Evolutionary conservation across 2,329 filamentous ascomycete genomes (phyloP), one percentile per base, ranked within the genome.

Genomic region (Dendrostoma leiphaemia): DNA sequence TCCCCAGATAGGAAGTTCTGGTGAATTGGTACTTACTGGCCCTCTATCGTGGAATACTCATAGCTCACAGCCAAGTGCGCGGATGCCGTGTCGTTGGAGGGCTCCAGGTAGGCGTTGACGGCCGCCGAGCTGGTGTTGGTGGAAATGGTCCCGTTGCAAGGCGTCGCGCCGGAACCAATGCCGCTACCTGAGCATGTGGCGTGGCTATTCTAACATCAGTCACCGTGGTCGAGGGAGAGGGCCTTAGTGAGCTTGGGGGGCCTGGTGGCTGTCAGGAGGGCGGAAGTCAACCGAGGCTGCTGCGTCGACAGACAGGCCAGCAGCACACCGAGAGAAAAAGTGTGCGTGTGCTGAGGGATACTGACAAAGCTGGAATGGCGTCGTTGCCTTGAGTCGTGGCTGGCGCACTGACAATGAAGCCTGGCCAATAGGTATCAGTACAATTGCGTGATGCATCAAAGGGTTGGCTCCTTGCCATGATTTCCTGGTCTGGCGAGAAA

Each of bases 1-100:
- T 45, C n/a, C 17, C 15, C 4, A 9, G 44, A 17, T 5, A 19
- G 7, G n/a, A 17, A 31, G n/a, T n/a, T n/a, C n/a, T n/a, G n/a
- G n/a, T n/a, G n/a, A n/a, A n/a, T n/a, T n/a, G 34, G 7, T 4
- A 51, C 51, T 54, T 35, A 57, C 54, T 40, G 19, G 6, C 34
- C 46, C 24, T 35, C 35, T 5, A 45, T 45, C n/a, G 53, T 51
- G 2, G 31, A n/a, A 29, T 54, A 57, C 34, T 57, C 45, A 15
- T 54, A 57, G 41, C 54, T 57, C 34, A 57, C 51, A 2, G 40
- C 51, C 46, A 57, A 19, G 37, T 54, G 51, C 26, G 54, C 54
- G 17, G 51, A 38, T n/a, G 44, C 40, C 34, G 32, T 54, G 4
- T 41, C 37, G 29, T 57, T 57, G 40, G 32, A 31, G 12, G 51